Conservation (phyloP, 148 eudicot genomes). For the Chenopodium berlandieri region DNA sequence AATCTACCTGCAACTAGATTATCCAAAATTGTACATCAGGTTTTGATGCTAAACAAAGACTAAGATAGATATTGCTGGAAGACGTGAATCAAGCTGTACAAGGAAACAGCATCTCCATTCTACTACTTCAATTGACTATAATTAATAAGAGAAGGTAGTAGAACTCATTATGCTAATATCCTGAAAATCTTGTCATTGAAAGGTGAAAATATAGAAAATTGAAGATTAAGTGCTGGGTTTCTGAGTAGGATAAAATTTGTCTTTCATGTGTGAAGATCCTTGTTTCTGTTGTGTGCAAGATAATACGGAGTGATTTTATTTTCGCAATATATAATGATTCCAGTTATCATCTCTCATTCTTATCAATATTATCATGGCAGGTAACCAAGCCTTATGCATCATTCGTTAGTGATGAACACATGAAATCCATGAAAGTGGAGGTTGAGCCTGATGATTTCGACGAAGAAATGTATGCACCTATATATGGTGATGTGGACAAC, state of each 20-base stretch:
- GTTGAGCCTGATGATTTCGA: slow-evolving; percentile 12
- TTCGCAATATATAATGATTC: background rate
- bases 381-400: slow-evolving; percentile 75
- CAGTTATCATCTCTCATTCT: background rate
- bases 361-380: slow-evolving; percentile 33
- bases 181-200: too few species aligned
- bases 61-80: background rate
- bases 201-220: background rate
- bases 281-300: too few species aligned
- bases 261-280: background rate
- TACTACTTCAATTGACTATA: too few species aligned
- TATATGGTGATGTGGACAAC: slow-evolving; percentile 32
- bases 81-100: background rate
- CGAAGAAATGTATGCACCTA: slow-evolving; percentile 33
- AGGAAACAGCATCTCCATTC: background rate
- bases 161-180: too few species aligned
- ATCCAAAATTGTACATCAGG: background rate
- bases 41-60: background rate
- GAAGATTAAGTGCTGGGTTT: background rate
- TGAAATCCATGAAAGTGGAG: slow-evolving; percentile 45
- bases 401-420: slow-evolving; percentile 55
- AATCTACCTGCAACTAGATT: background rate
- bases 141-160: background rate
- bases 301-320: too few species aligned
- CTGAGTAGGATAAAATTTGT: background rate